Conservation (phyloP, 2,329 filamentous ascomycete species). For the Beauveria caledonica region DNA sequence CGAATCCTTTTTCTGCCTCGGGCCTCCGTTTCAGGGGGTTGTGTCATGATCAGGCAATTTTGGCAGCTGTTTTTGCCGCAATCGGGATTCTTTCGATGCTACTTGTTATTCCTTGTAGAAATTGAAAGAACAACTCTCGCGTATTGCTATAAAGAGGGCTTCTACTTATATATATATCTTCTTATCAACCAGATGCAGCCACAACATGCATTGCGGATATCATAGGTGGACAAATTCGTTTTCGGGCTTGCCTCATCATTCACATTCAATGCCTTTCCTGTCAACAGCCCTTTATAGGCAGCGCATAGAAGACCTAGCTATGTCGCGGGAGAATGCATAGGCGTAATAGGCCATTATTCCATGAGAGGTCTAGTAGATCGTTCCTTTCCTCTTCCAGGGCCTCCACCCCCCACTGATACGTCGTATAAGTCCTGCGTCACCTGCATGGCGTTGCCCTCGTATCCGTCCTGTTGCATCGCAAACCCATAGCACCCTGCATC, state of each 20-base stretch:
- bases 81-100: background rate
- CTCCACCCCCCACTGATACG: background rate
- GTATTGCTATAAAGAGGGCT: background rate
- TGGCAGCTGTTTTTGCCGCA: background rate
- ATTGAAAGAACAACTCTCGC: background rate
- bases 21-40: background rate
- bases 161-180: background rate
- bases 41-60: background rate
- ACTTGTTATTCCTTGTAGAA: background rate
- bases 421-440: too few species aligned
- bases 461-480: too few species aligned
- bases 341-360: background rate
- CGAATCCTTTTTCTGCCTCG: background rate
- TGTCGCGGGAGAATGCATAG: background rate
- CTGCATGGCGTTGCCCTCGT: too few species aligned
- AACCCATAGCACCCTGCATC: too few species aligned
- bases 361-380: background rate
- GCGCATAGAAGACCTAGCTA: background rate
- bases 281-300: background rate
- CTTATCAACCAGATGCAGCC: background rate
- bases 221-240: background rate
- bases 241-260: background rate
- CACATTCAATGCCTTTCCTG: background rate
- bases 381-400: background rate
- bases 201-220: background rate